phyloP scores from a whole-genome alignment of 2,329 filamentous ascomycete genomes.

The Aspergillus thermomutatus region DNA sequence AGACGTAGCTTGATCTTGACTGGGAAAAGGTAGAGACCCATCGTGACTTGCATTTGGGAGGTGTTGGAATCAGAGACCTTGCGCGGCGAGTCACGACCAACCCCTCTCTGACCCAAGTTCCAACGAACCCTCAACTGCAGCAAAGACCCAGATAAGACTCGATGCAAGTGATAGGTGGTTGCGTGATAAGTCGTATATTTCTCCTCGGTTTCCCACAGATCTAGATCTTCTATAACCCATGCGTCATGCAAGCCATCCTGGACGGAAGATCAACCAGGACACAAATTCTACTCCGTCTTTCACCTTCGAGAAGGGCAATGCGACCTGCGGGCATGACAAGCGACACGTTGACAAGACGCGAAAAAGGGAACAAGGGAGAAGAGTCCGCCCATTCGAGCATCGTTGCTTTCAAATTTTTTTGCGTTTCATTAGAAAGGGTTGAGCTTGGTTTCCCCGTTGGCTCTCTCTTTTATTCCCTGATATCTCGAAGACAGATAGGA shows the following conservation, averaged over 20 bases:
- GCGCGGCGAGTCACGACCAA: not conserved
- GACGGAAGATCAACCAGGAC: not conserved
- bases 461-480: constrained; percentile 15
- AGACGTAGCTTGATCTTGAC: not conserved
- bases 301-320: not conserved
- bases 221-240: not conserved
- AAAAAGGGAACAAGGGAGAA: not conserved
- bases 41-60: not conserved
- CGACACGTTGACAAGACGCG: not conserved
- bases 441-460: constrained; percentile 17
- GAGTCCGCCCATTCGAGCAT: constrained; percentile 8
- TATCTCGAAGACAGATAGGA: constrained; percentile 13
- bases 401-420: constrained; percentile 30
- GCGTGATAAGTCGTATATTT: too few relatives aligned
- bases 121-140: not conserved
- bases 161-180: too few relatives aligned
- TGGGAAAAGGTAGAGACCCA: not conserved
- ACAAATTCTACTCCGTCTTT: not conserved
- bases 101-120: too few relatives aligned
- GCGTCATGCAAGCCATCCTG: not conserved
- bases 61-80: too few relatives aligned
- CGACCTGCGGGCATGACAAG: not conserved
- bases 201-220: too few relatives aligned
- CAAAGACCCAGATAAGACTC: not conserved
- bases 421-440: constrained; percentile 22